phyloP scores from a whole-genome alignment of 495 filamentous ascomycete species.

The Entonaema liquescens region DNA sequence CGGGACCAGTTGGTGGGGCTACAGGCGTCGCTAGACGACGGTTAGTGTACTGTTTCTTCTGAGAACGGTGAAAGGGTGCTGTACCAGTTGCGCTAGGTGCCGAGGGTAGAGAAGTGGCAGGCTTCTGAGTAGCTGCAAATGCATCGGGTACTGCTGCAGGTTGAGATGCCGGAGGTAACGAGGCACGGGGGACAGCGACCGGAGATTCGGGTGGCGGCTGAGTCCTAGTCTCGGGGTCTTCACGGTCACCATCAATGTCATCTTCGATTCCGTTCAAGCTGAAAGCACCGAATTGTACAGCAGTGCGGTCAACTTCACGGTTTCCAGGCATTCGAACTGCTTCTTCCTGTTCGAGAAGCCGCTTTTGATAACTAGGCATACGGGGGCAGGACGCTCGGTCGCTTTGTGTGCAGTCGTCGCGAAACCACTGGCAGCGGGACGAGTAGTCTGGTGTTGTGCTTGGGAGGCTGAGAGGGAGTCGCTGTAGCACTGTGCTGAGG shows the following conservation, averaged over 20 bases:
- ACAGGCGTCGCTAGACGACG: slow-evolving; percentile 44
- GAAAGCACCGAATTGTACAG: slow-evolving; percentile 98
- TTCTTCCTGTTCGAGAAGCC: slow-evolving; percentile 92
- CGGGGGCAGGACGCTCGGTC: slow-evolving; percentile 65
- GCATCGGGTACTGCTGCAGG: slow-evolving; percentile 66
- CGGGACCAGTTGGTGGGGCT: slow-evolving; percentile 46
- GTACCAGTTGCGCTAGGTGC: slow-evolving; percentile 54
- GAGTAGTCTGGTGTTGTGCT: slow-evolving; percentile 64
- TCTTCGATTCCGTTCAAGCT: slow-evolving; percentile 81
- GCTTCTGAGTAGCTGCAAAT: slow-evolving; percentile 68
- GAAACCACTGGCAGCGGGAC: slow-evolving; percentile 69
- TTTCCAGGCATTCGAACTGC: slow-evolving; percentile 99
- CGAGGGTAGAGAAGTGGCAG: slow-evolving; percentile 68
- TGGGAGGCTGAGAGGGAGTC: slow-evolving; percentile 65
- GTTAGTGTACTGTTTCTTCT: slow-evolving; percentile 41
- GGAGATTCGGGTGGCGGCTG: slow-evolving; percentile 96
- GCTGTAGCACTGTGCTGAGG: slow-evolving; percentile 54
- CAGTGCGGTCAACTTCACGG: slow-evolving; percentile 88
- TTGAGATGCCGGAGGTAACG: slow-evolving; percentile 79
- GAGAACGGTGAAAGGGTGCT: slow-evolving; percentile 18
- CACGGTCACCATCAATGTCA: slow-evolving; percentile 91
- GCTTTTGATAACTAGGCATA: slow-evolving; percentile 78
- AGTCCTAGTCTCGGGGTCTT: slow-evolving; percentile 92
- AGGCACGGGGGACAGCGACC: slow-evolving; percentile 84
- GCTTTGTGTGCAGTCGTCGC: slow-evolving; percentile 81